Base-by-base conservation (phyloP, 345 rosid genomes). In the Triadica sebifera region DNA sequence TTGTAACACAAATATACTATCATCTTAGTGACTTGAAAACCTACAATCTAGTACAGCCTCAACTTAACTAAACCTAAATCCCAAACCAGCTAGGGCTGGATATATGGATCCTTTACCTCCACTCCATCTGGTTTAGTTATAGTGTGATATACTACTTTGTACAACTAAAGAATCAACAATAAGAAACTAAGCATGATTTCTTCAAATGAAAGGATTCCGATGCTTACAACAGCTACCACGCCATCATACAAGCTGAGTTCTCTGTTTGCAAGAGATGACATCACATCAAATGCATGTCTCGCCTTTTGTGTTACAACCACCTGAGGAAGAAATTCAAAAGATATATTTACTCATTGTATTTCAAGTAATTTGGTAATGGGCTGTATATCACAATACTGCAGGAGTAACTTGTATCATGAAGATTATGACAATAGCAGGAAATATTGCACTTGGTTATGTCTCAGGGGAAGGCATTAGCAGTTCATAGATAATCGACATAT, bases 211-310 rank as follows among this genome's bases (percentile, higher is more conserved):
- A 56, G 19, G 52, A 51, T 58, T 38, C 9, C 57, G 73, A 46
- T 74, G 85, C 95, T 88, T 88, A 94, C 97, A 87, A 92, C 89
- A 78, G 89, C 87, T 79, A 94, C 67, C 74, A 87, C 86, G 70
- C 97, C 98, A 85, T 92, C 93, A 79, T 91, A 92, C 52, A 83
- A 83, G 69, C 52, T 80, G 70, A 91, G 90, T 79, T 91, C 98
- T 65, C 82, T 84, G 58, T 85, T 82, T 37, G 91, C 75, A 22
- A 73, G 70, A 67, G 91, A 84, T 77, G 81, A 61, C 93, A 93
- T 86, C 80, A 83, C 89, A 80, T 93, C 89, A 82, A 81, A 91
- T 67, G 98, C 98, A 72, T 93, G 97, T 25, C 95, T 92, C 77
- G 93, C 92, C 79, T 89, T 91, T 80, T 89, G 77, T 50, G 98